phyloP scores from a whole-genome alignment of 495 filamentous ascomycete species.

The Glonium stellatum region DNA sequence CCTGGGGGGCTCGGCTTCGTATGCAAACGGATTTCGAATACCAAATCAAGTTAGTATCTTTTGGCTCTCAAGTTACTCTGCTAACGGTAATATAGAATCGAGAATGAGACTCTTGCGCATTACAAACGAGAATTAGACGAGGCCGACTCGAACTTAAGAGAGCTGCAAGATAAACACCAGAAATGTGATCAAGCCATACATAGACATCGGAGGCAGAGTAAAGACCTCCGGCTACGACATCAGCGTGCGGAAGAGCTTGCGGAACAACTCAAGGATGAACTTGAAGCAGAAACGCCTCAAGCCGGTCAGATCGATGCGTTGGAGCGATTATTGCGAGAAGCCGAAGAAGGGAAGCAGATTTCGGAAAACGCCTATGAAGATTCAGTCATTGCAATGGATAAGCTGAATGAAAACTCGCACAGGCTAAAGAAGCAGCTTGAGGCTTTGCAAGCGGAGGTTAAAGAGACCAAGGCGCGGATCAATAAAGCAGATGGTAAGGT shows the following conservation, averaged over 20 bases:
- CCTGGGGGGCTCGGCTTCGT: conserved; percentile 47
- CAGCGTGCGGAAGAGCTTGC: conserved; percentile 54
- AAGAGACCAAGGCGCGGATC: conserved; percentile 39
- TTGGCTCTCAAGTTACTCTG: neutral
- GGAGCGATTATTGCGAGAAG: conserved; percentile 46
- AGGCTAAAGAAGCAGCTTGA: conserved; percentile 39
- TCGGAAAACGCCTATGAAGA: conserved; percentile 48
- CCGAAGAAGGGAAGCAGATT: conserved; percentile 43
- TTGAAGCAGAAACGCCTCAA: conserved; percentile 52
- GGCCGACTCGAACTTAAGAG: conserved; percentile 17
- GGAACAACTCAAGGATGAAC: conserved; percentile 36
- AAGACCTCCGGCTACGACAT: conserved; percentile 46
- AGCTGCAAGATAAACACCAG: conserved; percentile 20
- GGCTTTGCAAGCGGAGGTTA: conserved; percentile 39
- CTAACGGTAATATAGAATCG: conserved; percentile 15
- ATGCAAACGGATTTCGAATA: conserved; percentile 75
- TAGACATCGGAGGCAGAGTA: conserved; percentile 40
- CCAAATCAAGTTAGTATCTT: conserved; percentile 37
- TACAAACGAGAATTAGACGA: conserved; percentile 26
- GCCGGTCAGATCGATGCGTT: conserved; percentile 58
- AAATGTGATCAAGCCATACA: conserved; percentile 41
- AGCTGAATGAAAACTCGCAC: conserved; percentile 41
- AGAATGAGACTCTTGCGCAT: conserved; percentile 35
- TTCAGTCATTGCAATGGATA: conserved; percentile 44
- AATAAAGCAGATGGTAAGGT: conserved; percentile 55